Percentiles rank a stretch among this genome's conserved stretches.
Evolutionary conservation across 2,329 filamentous ascomycete genomes (phyloP).

Genomic region (Trichoderma gracile): DNA sequence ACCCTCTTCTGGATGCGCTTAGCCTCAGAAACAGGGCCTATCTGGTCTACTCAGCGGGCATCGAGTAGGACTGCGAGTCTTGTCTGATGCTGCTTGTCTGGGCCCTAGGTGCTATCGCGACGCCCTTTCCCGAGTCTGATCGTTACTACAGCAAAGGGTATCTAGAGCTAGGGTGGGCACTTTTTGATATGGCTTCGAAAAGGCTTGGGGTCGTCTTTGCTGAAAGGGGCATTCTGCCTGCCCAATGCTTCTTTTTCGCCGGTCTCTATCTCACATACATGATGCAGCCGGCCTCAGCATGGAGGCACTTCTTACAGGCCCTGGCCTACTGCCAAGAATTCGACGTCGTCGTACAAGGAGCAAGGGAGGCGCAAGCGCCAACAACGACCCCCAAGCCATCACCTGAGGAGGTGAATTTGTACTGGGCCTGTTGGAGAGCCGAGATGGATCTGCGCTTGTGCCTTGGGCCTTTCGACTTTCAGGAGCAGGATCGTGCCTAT

Average conservation of each 20-base stretch:
- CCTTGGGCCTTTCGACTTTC: background rate
- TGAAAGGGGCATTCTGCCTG: background rate
- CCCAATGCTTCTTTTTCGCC: background rate
- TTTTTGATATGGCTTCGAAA: background rate
- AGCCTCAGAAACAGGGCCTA: background rate
- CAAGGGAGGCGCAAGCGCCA: background rate
- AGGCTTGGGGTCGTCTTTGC: background rate
- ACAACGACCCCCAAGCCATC: background rate
- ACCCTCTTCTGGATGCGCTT: background rate
- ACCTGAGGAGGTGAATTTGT: background rate
- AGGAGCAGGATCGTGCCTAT: background rate
- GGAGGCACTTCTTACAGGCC: constrained; percentile 1
- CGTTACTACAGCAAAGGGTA: too few species aligned
- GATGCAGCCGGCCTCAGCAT: background rate
- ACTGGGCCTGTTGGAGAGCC: constrained; percentile 6
- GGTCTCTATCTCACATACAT: constrained; percentile 1
- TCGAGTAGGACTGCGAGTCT: background rate
- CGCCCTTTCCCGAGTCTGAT: background rate
- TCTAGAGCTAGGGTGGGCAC: background rate
- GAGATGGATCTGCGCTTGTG: background rate
- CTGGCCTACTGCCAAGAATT: constrained; percentile 7
- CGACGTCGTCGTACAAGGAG: background rate
- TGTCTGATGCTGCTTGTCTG: constrained; percentile 1
- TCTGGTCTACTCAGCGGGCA: background rate
- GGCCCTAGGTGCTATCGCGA: background rate